Conservation (phyloP, 192 early-diverging fungal species). For the Jimgerdemannia flammicorona region DNA sequence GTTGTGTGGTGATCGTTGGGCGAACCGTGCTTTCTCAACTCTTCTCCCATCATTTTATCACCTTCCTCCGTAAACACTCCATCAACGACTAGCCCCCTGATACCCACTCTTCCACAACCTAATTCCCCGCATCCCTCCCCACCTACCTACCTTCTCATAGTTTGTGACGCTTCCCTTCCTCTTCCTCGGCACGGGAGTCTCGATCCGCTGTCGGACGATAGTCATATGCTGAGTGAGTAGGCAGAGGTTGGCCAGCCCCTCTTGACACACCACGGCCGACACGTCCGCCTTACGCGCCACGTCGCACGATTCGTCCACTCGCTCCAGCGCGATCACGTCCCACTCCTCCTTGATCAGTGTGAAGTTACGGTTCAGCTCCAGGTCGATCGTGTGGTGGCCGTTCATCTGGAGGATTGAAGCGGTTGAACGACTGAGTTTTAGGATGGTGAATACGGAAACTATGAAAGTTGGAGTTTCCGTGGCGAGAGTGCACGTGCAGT, state of each 20-base stretch:
- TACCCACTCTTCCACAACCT: not conserved
- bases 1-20: too few relatives aligned
- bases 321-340: conserved; percentile 90
- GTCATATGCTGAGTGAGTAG: conserved; percentile 95
- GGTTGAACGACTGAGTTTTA: not conserved
- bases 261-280: conserved; percentile 87
- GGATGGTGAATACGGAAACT: conserved; percentile 4
- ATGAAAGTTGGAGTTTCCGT: not conserved
- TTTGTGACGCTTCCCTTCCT: conserved; percentile 85
- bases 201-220: conserved; percentile 89
- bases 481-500: too few relatives aligned
- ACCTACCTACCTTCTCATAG: conserved; percentile 72
- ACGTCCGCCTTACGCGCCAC: conserved; percentile 87
- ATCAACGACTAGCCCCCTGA: too few relatives aligned
- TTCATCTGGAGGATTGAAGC: conserved; percentile 57
- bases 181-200: conserved; percentile 88
- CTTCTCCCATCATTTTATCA: too few relatives aligned
- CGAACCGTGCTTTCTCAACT: too few relatives aligned
- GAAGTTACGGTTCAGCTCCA: conserved; percentile 87
- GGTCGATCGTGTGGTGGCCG: conserved; percentile 90
- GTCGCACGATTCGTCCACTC: conserved; percentile 87
- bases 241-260: conserved; percentile 89
- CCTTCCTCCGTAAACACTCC: too few relatives aligned
- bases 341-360: conserved; percentile 86
- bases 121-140: not conserved